Evolutionary conservation across 208 protist species (phyloP).

Genomic region (Acanthamoeba quina): DNA sequence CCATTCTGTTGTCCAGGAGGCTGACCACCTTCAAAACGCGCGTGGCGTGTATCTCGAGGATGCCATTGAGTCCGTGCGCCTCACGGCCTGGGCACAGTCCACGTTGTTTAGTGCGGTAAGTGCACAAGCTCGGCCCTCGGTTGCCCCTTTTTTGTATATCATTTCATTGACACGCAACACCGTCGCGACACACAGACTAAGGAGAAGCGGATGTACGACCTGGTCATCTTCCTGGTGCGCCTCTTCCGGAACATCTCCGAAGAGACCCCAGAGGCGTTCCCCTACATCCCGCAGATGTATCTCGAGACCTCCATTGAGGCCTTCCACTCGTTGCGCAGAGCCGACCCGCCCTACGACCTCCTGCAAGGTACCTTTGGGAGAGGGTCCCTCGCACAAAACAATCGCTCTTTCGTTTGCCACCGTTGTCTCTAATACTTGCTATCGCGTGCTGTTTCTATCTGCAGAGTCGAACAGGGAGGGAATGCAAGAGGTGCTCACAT

Average conservation of each 20-base stretch:
- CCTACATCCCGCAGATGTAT: slow-evolving; percentile 68
- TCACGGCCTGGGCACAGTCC: neutral
- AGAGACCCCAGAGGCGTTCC: neutral
- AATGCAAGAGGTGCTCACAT: slow-evolving; percentile 35
- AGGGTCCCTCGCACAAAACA: neutral
- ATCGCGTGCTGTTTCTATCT: neutral
- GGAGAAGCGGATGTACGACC: slow-evolving; percentile 33
- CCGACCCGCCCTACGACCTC: slow-evolving; percentile 45
- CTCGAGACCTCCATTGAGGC: slow-evolving; percentile 58
- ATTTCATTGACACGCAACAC: neutral
- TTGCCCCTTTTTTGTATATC: neutral
- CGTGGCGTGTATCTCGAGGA: slow-evolving; percentile 19
- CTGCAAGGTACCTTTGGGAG: neutral
- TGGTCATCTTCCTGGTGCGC: slow-evolving; percentile 28
- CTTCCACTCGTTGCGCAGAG: slow-evolving; percentile 62
- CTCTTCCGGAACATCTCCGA: neutral
- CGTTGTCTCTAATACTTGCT: neutral
- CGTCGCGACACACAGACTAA: neutral
- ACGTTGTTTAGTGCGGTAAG: slow-evolving; percentile 15
- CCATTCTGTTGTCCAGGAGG: neutral
- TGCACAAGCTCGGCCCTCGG: neutral
- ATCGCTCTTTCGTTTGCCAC: neutral
- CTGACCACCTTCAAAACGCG: slow-evolving; percentile 1
- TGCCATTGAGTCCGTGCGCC: neutral
- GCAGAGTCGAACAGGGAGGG: slow-evolving; percentile 38